Conservation (phyloP, 306 rosid species). For the Rubus idaeus region DNA sequence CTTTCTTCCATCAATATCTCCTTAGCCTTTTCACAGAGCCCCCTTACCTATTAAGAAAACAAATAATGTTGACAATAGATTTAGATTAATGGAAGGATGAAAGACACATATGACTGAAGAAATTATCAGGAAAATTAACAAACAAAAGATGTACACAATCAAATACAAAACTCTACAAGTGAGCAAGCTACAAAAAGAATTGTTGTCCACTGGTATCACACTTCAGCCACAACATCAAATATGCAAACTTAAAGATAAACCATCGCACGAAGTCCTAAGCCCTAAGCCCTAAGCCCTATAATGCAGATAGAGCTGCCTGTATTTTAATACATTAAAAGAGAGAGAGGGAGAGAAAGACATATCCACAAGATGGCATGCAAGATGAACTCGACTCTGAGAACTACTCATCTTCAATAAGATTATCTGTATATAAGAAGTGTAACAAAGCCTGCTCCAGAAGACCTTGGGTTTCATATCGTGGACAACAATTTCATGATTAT, state of each 20-base stretch:
- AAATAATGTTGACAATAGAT: constrained; percentile 7
- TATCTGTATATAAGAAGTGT: constrained; percentile 82
- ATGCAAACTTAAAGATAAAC: not conserved
- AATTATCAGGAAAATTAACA: not conserved
- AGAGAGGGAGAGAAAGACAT: constrained; percentile 14
- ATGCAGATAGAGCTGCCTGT: not conserved
- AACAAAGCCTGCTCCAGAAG: constrained; percentile 86
- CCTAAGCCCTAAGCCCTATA: too few relatives aligned
- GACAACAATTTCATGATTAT: constrained; percentile 53
- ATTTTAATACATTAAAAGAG: not conserved
- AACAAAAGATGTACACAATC: not conserved
- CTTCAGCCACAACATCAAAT: not conserved
- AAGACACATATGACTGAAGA: too few relatives aligned
- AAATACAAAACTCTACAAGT: not conserved
- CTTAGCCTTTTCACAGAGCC: constrained; percentile 86
- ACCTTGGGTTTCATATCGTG: constrained; percentile 83
- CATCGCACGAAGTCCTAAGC: too few relatives aligned
- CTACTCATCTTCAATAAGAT: constrained; percentile 78
- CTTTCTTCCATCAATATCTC: constrained; percentile 97
- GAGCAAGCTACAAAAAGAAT: not conserved
- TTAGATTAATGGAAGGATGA: constrained; percentile 11
- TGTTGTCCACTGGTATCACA: not conserved
- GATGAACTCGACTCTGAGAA: constrained; percentile 63
- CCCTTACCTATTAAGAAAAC: constrained; percentile 56
- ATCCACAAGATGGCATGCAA: constrained; percentile 76